Evolutionary conservation across 495 filamentous ascomycete species (phyloP).

Genomic region (Penicillium cinerascens): DNA sequence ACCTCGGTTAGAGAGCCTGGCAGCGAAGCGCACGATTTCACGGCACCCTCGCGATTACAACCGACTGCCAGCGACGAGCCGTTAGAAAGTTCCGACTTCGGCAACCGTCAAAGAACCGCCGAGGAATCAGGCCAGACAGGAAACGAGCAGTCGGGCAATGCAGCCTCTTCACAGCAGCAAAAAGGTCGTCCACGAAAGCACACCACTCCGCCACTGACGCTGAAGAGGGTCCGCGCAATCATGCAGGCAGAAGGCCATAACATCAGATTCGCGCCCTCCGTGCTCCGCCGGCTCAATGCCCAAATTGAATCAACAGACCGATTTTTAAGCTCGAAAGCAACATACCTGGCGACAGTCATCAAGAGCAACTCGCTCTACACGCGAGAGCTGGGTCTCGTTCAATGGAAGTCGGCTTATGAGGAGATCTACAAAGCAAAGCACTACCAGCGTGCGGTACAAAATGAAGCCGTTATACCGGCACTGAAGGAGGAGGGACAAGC

Average conservation of each 20-base stretch:
- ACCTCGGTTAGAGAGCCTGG: neutral
- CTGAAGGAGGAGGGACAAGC: slow-evolving; percentile 14
- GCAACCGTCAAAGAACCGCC: neutral
- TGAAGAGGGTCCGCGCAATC: neutral
- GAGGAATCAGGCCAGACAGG: neutral
- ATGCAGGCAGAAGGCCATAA: neutral
- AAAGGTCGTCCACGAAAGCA: neutral
- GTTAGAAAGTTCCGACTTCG: neutral
- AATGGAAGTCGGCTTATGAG: slow-evolving; percentile 28
- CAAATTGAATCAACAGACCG: slow-evolving; percentile 17
- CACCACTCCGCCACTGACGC: neutral
- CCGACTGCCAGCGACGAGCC: neutral
- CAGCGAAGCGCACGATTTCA: neutral
- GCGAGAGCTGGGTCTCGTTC: slow-evolving; percentile 5
- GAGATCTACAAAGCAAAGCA: slow-evolving; percentile 28
- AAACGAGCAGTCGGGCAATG: neutral
- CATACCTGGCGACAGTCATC: slow-evolving; percentile 16
- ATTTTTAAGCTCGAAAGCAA: slow-evolving; percentile 14
- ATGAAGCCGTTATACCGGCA: slow-evolving; percentile 8
- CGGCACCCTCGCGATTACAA: neutral
- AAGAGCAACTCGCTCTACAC: slow-evolving; percentile 25
- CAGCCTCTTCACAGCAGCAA: neutral
- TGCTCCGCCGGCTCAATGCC: slow-evolving; percentile 14
- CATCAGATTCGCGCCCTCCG: neutral
- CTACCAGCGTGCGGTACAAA: slow-evolving; percentile 11